Percentiles rank a stretch among this genome's conserved stretches.
These are phyloP conservation scores for Suillus paluster DNA, from an alignment of 768 basidiomycete species.

Conservation along the genomic window DNA sequence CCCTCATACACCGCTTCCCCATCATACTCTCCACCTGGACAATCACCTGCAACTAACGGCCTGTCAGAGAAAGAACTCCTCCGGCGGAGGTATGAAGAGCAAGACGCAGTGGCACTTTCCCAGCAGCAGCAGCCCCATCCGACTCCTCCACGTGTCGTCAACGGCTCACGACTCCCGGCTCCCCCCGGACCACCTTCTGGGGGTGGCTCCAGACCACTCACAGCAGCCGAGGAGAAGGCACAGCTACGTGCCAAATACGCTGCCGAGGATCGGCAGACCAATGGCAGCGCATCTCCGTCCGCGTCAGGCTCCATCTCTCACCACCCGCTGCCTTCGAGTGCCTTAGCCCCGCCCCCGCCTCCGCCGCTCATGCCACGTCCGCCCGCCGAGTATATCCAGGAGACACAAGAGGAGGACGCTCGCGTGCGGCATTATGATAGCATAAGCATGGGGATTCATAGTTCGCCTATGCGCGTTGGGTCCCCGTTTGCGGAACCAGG, in stretches of 20 bases:
- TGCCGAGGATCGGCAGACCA: slow-evolving; percentile 48
- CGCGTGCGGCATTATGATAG: slow-evolving; percentile 48
- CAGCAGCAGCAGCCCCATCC: slow-evolving; percentile 26
- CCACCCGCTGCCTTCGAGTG: slow-evolving; percentile 7
- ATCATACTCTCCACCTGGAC: slow-evolving; percentile 22
- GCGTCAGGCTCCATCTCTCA: slow-evolving; percentile 25
- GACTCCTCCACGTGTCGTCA: slow-evolving; percentile 29
- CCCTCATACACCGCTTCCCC: slow-evolving; percentile 21
- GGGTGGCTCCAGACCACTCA: slow-evolving; percentile 43
- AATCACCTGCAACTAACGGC: slow-evolving; percentile 26
- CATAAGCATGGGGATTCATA: slow-evolving; percentile 32
- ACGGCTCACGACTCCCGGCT: slow-evolving; percentile 34
- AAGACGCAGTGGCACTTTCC: slow-evolving; percentile 47
- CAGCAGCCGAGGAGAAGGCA: slow-evolving; percentile 84
- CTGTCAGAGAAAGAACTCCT: slow-evolving; percentile 62
- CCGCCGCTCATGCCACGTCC: slow-evolving; percentile 80
- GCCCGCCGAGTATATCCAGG: slow-evolving; percentile 78
- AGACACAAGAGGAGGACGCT: slow-evolving; percentile 77
- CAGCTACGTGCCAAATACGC: slow-evolving; percentile 66
- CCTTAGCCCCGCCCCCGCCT: slow-evolving; percentile 47
- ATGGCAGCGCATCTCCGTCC: slow-evolving; percentile 18
- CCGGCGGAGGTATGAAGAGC: slow-evolving; percentile 58
- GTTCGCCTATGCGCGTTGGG: slow-evolving; percentile 22
- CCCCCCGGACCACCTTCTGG: slow-evolving; percentile 33
- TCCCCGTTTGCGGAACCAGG: slow-evolving; percentile 17